These are phyloP conservation scores for Dactylonectria macrodidyma DNA, from an alignment of 2,329 filamentous ascomycete genomes.

Conservation along the genomic window DNA sequence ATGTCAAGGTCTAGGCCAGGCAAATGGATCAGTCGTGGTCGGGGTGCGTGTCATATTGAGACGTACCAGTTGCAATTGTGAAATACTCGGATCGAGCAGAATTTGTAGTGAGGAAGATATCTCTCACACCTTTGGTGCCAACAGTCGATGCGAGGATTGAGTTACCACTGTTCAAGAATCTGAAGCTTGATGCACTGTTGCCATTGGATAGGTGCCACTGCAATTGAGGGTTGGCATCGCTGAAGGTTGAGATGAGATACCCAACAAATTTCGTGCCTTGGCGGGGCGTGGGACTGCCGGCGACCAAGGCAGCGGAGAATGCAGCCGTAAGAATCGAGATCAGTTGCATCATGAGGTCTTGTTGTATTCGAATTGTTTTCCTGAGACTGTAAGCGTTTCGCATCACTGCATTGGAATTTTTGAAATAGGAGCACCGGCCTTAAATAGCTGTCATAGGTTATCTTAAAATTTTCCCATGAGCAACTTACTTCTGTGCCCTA, in stretches of 20 bases:
- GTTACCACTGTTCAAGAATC: slow-evolving; percentile 22
- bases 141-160: slow-evolving; percentile 22
- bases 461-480: neutral
- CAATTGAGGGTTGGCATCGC: slow-evolving; percentile 25
- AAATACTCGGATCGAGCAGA: slow-evolving; percentile 47
- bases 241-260: slow-evolving; percentile 29
- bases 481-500: neutral
- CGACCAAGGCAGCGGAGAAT: slow-evolving; percentile 7
- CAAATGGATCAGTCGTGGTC: neutral
- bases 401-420: neutral
- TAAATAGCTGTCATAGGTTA: neutral
- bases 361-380: neutral
- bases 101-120: slow-evolving; percentile 21
- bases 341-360: slow-evolving; percentile 16
- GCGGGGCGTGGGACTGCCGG: slow-evolving; percentile 8
- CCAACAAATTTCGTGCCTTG: slow-evolving; percentile 16
- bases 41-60: neutral
- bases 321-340: slow-evolving; percentile 4
- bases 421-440: neutral
- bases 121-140: slow-evolving; percentile 24
- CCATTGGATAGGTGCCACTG: slow-evolving; percentile 28
- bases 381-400: too few relatives aligned
- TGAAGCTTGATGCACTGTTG: slow-evolving; percentile 23
- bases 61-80: slow-evolving; percentile 53
- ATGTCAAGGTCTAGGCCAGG: slow-evolving; percentile 53